Evolutionary conservation across 2,329 filamentous ascomycete genomes (phyloP), one percentile per base, ranked within the genome.

Genomic region (Microsporum canis): DNA sequence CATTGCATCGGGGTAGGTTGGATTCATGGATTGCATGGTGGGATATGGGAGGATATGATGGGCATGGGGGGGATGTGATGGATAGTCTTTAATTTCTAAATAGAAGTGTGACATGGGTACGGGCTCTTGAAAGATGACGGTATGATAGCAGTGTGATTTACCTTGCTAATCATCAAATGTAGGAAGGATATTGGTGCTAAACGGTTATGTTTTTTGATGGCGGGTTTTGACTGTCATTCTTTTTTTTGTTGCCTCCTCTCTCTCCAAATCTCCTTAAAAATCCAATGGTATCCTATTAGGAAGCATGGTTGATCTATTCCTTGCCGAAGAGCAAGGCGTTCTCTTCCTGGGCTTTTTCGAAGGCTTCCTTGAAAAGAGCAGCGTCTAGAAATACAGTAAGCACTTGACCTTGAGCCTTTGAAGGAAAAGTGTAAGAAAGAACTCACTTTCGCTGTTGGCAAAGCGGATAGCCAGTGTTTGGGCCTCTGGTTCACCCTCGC

Each of bases 391-490:
- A 31, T 7, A 14, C 5, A 10, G 27, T 49, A 29, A 49, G 53
- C 17, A 27, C 12, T 12, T 27, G 8, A 29, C 8, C 45, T 17
- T 4, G 8, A 31, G 38, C 43, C 3, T 34, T 5, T 23, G 36
- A 14, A 34, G 31, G 10, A 34, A 12, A 55, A 8, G 31, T 41
- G 14, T 17, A 33, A 7, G 41, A 3, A 7, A n/a, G n/a, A 60
- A 83, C 88, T 75, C 82, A 96, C 91, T 97, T 75, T 99, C 94
- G 68, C 89, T 87, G 82, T 97, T 99, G 79, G 88, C 92, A 72
- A 99, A 96, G 68, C 94, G 91, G 71, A 99, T 97, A 66, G 94
- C 94, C 71, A 99, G 83, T 60, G 94, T 99, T 72, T 91, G 87
- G 61, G 91, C 90, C 82, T 99, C 94, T 65, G 94, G 88, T 80